Evolutionary conservation across 1,139 yeast species (phyloP).

Genomic region (Kurtzmaniella quercitrusa): DNA sequence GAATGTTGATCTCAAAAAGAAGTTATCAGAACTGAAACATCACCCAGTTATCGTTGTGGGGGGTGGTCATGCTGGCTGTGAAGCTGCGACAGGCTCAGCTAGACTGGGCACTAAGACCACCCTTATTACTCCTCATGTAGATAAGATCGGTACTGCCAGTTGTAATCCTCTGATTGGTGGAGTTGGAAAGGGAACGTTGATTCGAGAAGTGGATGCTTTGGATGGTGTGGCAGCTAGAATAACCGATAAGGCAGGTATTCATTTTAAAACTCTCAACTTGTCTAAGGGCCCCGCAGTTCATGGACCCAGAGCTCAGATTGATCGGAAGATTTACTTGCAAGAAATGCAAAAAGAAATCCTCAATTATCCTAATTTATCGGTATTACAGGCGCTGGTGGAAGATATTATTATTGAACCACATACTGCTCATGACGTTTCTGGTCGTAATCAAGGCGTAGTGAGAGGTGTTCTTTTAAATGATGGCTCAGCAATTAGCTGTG

Average conservation of each 20-base stretch:
- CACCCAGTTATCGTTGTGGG: slow-evolving; percentile 86
- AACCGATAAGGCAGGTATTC: slow-evolving; percentile 91
- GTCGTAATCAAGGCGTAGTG: slow-evolving; percentile 42
- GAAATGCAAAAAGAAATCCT: slow-evolving; percentile 76
- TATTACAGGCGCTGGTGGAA: slow-evolving; percentile 74
- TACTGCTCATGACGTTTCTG: slow-evolving; percentile 23
- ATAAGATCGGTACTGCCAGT: slow-evolving; percentile 88
- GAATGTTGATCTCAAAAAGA: slow-evolving; percentile 34
- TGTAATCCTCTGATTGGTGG: slow-evolving; percentile 99
- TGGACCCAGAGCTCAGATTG: slow-evolving; percentile 98
- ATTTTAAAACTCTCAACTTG: slow-evolving; percentile 79
- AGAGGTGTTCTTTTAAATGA: slow-evolving; percentile 70
- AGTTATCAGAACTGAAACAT: slow-evolving; percentile 27
- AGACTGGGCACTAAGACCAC: slow-evolving; percentile 73
- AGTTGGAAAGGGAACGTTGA: slow-evolving; percentile 91
- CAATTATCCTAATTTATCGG: slow-evolving; percentile 55
- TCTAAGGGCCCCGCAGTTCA: slow-evolving; percentile 97
- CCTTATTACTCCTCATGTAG: slow-evolving; percentile 69
- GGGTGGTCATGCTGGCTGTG: slow-evolving; percentile 99
- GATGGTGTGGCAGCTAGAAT: slow-evolving; percentile 87
- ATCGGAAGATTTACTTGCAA: slow-evolving; percentile 67
- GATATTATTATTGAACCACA: slow-evolving; percentile 69
- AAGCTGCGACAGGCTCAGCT: slow-evolving; percentile 93
- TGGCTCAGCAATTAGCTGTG: slow-evolving; percentile 58
- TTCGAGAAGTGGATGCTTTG: slow-evolving; percentile 91